Evolutionary conservation across 2,329 filamentous ascomycete species (phyloP).

Genomic region (Purpureocillium takamizusanense): DNA sequence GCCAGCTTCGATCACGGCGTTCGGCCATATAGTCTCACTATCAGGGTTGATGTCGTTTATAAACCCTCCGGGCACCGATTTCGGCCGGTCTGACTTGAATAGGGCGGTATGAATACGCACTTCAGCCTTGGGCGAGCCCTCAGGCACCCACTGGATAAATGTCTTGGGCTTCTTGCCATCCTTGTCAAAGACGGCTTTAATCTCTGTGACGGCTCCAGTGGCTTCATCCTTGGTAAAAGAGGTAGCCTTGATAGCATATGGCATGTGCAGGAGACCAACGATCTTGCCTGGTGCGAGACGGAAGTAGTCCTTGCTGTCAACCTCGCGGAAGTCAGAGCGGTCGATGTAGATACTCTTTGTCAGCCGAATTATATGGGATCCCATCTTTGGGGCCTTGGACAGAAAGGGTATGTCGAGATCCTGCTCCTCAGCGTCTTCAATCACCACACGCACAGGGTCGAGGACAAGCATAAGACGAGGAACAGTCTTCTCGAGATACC

Average conservation of each 20-base stretch:
- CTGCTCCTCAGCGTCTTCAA: conserved; percentile 60
- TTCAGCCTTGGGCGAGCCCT: conserved; percentile 59
- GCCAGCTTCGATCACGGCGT: conserved; percentile 75
- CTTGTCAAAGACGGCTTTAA: conserved; percentile 57
- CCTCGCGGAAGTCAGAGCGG: conserved; percentile 68
- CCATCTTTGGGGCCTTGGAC: conserved; percentile 65
- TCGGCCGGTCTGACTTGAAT: conserved; percentile 81
- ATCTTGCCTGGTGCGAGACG: conserved; percentile 69
- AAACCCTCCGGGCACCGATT: conserved; percentile 69
- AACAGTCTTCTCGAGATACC: conserved; percentile 80
- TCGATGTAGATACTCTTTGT: conserved; percentile 82
- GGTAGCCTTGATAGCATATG: conserved; percentile 61
- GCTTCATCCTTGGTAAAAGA: conserved; percentile 59
- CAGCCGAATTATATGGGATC: conserved; percentile 51
- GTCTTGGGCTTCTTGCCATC: conserved; percentile 68
- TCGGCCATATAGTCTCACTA: conserved; percentile 68
- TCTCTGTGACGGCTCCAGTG: conserved; percentile 55
- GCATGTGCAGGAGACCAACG: conserved; percentile 65
- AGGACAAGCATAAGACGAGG: conserved; percentile 84
- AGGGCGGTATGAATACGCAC: conserved; percentile 72
- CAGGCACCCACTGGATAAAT: conserved; percentile 82
- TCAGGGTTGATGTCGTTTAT: conserved; percentile 76
- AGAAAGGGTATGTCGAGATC: conserved; percentile 71
- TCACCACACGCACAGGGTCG: conserved; percentile 73
- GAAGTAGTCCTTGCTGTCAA: conserved; percentile 69